Evolutionary conservation across 2,329 filamentous ascomycete genomes (phyloP), one percentile per base, ranked within the genome.

Genomic region (Fusarium compactum): DNA sequence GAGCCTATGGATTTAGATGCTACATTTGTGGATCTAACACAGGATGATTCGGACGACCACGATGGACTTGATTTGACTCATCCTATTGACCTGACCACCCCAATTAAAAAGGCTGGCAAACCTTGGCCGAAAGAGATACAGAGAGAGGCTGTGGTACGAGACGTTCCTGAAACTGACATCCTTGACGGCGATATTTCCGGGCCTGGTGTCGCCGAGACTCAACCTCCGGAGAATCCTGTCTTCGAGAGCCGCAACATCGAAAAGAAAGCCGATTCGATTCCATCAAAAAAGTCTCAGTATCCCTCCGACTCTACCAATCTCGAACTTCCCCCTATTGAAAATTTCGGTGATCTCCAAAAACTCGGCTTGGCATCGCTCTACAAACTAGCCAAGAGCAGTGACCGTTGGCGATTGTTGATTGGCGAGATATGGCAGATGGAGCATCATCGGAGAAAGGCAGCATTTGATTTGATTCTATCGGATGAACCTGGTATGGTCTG

Each of bases 321-420:
- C 27, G 55, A 58, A 4, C 51, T 40, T 18, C 77, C 77, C 8
- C 40, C 69, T 3, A 53, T 76, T 8, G 71, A 76, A 45, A 60
- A 59, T 20, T 61, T 78, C 27, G 76, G 67, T 8, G 69, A 52
- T 32, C 50, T 78, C 15, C 63, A 73, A 40, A 60, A 68, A 30
- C 76, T 80, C 43, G 73, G 71, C 7, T 55, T 58, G 15, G 24
- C 58, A 22, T 8, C 62, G 5, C 48, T 67, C 9, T 68, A 40
- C 12, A 67, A 72, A n/a, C 80, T 78, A 76, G 69, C 66, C 6
- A 76, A 70, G 22, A 38, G 44, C 15, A 68, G 66, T 27, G 78
- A 80, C 46, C 70, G 76, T 7, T 78, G 75, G 73, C 76, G 72
- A 40, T 62, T 81, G 12, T 46, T 76, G 10, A 70, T 80, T 27